phyloP scores from a whole-genome alignment of 306 rosid species.

The Aeschynomene evenia region DNA sequence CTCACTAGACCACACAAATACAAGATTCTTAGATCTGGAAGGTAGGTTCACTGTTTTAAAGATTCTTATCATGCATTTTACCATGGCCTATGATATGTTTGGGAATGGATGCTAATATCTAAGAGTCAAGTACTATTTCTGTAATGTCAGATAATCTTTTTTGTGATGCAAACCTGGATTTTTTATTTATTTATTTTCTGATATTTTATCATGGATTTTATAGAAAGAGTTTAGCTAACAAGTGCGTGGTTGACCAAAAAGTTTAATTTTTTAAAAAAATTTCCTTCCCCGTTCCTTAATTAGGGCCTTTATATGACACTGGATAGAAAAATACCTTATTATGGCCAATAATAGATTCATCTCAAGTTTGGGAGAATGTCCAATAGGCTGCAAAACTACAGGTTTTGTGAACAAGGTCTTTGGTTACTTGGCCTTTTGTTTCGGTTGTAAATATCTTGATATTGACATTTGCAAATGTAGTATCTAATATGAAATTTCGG shows the following conservation, averaged over 20 bases:
- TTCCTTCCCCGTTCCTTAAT: neutral
- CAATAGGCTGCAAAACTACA: neutral
- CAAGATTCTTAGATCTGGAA: slow-evolving; percentile 88
- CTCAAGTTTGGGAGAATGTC: neutral
- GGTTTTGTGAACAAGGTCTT: neutral
- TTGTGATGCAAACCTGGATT: neutral
- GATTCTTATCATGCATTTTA: neutral
- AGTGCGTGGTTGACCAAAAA: neutral
- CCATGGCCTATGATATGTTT: neutral
- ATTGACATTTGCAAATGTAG: neutral
- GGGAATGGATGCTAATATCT: neutral
- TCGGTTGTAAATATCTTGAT: neutral
- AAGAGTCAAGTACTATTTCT: slow-evolving; percentile 10
- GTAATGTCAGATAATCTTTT: neutral
- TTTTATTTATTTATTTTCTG: neutral
- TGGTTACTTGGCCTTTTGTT: neutral
- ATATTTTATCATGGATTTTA: neutral
- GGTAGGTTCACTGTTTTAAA: slow-evolving; percentile 47
- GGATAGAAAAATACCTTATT: neutral
- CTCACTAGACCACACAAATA: slow-evolving; percentile 61
- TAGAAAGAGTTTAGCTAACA: neutral
- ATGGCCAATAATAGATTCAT: neutral
- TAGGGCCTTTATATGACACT: too few species aligned
- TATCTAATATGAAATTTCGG: neutral
- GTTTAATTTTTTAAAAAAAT: too few species aligned